Base-by-base conservation (phyloP, 2,329 filamentous ascomycete species). In the Aspergillus ibericus region DNA sequence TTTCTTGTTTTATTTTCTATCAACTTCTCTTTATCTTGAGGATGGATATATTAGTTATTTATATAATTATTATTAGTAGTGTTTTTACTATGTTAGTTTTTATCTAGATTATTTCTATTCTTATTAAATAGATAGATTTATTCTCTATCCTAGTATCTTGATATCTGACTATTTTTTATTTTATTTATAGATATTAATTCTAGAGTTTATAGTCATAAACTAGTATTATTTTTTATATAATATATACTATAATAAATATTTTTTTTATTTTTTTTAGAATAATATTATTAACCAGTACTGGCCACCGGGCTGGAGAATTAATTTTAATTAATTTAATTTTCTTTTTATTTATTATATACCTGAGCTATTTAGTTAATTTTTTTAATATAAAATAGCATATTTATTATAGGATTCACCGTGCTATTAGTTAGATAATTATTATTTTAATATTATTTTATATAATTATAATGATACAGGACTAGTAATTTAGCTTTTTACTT, bases 251-350 rank as follows among this genome's bases (percentile, higher is more conserved):
- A 35, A 48, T 64, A 7, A 66, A 63, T 50, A n/a, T 62, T 20
- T 57, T 65, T 51, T 56, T 65, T 15, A 35, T 66, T 42, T 58
- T 60, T 13, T 66, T 66, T 53, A 55, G 20, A 18, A 55, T 44
- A 9, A 15, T 56, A 10, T 61, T 62, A n/a, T 53, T 54, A 25
- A 18, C 54, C 47, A 42, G 58, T n/a, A 51, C 58, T 59, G 59
- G 65, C 44, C 47, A 53, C 42, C 55, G 57, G 44, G 61, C 64
- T 32, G 64, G 60, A 55, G 58, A 60, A 44, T 55, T 68, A 27
- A 60, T 61, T 25, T 58, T 68, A n/a, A 36, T 70, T n/a, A 68
- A 69, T 48, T 36, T 68, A 50, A 49, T 58, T n/a, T 62, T 65
- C 53, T 62, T 57, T 42, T 62, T 70, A 49, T 59, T 49, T 46